phyloP scores from a whole-genome alignment of 2,329 filamentous ascomycete species.

The Cordyceps pruinosa region DNA sequence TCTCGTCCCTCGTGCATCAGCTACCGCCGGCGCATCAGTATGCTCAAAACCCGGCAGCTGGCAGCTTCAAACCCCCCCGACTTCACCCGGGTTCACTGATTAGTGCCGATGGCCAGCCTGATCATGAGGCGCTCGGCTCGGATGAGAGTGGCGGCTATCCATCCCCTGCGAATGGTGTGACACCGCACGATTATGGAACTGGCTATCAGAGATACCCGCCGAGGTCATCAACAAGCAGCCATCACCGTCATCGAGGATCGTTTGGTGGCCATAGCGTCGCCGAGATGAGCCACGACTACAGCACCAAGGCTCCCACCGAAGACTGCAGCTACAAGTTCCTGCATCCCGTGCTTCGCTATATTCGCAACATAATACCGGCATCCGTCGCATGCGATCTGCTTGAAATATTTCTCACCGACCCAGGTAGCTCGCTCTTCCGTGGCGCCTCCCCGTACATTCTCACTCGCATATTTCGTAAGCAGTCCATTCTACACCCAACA shows the following conservation, averaged over 20 bases:
- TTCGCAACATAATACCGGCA: slow-evolving; percentile 32
- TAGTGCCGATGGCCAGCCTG: slow-evolving; percentile 5
- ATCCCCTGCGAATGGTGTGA: slow-evolving; percentile 19
- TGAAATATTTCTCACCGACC: slow-evolving; percentile 40
- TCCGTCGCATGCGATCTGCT: slow-evolving; percentile 40
- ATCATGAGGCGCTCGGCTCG: slow-evolving; percentile 20
- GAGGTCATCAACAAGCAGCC: background rate
- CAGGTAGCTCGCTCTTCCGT: slow-evolving; percentile 35
- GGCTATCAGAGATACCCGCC: slow-evolving; percentile 9
- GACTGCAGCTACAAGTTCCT: slow-evolving; percentile 36
- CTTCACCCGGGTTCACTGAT: background rate
- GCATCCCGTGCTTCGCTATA: slow-evolving; percentile 31
- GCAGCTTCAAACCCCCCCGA: background rate
- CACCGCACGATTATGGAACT: slow-evolving; percentile 12
- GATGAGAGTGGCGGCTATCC: slow-evolving; percentile 24
- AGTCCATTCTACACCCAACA: slow-evolving; percentile 33
- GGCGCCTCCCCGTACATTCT: slow-evolving; percentile 42
- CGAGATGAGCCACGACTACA: slow-evolving; percentile 16
- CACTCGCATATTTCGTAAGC: slow-evolving; percentile 38
- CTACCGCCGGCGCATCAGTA: slow-evolving; percentile 11
- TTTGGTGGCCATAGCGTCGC: background rate
- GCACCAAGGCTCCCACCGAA: slow-evolving; percentile 22
- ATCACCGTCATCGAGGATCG: background rate
- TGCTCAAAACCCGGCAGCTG: background rate
- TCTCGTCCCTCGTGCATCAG: slow-evolving; percentile 19